phyloP scores from a whole-genome alignment of 805 yeast species.

The Metschnikowia bowlesiae region DNA sequence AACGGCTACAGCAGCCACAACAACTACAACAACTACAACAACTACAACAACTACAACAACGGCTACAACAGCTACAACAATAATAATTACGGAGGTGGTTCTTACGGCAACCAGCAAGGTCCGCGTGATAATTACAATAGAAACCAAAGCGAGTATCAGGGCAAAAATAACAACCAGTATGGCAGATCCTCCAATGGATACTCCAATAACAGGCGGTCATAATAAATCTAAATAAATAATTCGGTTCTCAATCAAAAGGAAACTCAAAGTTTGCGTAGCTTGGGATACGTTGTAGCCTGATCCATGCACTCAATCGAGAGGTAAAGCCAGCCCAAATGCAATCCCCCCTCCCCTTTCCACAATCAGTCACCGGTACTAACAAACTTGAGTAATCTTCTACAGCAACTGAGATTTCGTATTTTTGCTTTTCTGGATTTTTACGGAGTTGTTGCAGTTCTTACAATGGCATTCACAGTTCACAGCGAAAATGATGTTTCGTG shows the following conservation, averaged over 20 bases:
- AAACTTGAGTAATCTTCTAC: background rate
- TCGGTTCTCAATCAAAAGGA: background rate
- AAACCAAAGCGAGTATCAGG: conserved; percentile 4
- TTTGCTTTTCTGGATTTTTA: background rate
- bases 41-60: background rate
- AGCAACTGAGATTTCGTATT: background rate
- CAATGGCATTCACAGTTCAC: background rate
- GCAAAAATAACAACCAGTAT: conserved; percentile 1
- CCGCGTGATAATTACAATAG: conserved; percentile 1
- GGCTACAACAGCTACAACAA: background rate
- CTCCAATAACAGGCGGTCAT: background rate
- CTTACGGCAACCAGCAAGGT: conserved; percentile 6
- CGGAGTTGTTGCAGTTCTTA: background rate
- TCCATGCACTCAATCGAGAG: too few species aligned
- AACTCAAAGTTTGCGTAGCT: background rate
- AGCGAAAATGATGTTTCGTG: background rate
- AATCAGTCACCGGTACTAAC: background rate
- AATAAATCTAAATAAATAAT: background rate
- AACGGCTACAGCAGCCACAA: background rate
- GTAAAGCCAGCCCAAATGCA: too few species aligned
- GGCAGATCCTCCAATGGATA: conserved; percentile 1
- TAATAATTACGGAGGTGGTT: background rate
- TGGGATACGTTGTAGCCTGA: background rate
- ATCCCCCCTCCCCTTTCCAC: background rate
- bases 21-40: background rate